phyloP scores from a whole-genome alignment of 345 rosid genomes.

The Corchorus olitorius region DNA sequence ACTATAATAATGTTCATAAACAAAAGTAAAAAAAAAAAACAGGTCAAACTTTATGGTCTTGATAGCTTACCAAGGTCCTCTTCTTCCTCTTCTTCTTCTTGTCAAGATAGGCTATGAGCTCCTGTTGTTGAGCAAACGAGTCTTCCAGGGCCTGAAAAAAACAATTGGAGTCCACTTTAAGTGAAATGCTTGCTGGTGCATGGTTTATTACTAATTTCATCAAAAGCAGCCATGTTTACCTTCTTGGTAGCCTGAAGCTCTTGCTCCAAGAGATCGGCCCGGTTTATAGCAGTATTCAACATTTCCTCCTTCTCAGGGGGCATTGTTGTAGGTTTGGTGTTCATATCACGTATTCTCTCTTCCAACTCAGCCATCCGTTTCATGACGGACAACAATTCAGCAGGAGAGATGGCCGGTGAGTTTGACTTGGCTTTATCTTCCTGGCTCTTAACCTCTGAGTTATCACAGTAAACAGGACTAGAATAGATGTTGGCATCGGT shows the following conservation, averaged over 20 bases:
- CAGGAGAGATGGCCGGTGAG: slow-evolving; percentile 40
- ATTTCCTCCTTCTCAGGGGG: slow-evolving; percentile 83
- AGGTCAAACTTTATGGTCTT: background rate
- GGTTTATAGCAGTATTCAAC: slow-evolving; percentile 65
- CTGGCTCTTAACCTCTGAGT: slow-evolving; percentile 37
- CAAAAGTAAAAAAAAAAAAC: background rate
- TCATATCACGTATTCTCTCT: slow-evolving; percentile 58
- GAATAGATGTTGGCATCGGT: slow-evolving; percentile 64
- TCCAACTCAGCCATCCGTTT: slow-evolving; percentile 86
- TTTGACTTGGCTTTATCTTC: slow-evolving; percentile 33
- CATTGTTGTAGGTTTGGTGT: slow-evolving; percentile 52
- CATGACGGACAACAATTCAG: slow-evolving; percentile 61
- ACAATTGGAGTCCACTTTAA: slow-evolving; percentile 3
- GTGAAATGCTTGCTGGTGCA: background rate
- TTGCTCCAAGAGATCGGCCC: slow-evolving; percentile 74
- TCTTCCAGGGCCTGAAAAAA: slow-evolving; percentile 79
- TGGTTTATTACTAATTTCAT: background rate
- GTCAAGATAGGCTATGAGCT: slow-evolving; percentile 72
- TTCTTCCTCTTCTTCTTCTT: slow-evolving; percentile 90
- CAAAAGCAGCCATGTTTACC: slow-evolving; percentile 39
- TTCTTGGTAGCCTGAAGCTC: slow-evolving; percentile 79
- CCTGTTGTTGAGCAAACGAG: slow-evolving; percentile 66
- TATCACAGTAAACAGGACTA: slow-evolving; percentile 42
- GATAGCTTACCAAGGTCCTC: slow-evolving; percentile 37
- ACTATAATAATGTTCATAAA: background rate